Evolutionary conservation across 164 flowering plant species (phyloP).

Genomic region (Pachysandra terminalis): DNA sequence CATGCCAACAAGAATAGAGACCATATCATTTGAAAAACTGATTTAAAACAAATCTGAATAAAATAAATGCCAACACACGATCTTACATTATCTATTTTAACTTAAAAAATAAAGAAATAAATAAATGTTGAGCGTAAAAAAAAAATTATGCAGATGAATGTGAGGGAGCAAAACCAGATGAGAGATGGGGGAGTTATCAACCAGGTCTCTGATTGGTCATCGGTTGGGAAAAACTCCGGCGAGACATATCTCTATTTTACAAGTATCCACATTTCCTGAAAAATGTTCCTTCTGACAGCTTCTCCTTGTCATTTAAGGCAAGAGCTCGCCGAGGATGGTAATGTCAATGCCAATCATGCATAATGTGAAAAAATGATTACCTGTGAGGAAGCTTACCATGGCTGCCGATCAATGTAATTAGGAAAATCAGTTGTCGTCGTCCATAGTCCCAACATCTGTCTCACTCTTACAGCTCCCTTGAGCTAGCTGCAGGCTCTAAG

Average conservation of each 20-base stretch:
- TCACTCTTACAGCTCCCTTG: slow-evolving; percentile 84
- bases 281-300: slow-evolving; percentile 22
- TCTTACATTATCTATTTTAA: too few relatives aligned
- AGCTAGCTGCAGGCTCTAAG: slow-evolving; percentile 83
- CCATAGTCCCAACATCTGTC: slow-evolving; percentile 85
- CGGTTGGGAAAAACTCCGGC: slow-evolving; percentile 4
- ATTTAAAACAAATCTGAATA: too few relatives aligned
- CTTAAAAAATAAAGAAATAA: too few relatives aligned
- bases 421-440: slow-evolving; percentile 75
- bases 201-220: too few relatives aligned
- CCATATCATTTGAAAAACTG: too few relatives aligned
- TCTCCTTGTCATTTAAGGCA: slow-evolving; percentile 12
- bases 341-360: slow-evolving; percentile 17
- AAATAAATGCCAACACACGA: too few relatives aligned
- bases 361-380: slow-evolving; percentile 17
- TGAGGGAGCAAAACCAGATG: slow-evolving; percentile 9
- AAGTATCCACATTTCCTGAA: slow-evolving; percentile 1
- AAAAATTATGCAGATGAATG: slow-evolving; percentile 28
- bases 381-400: too few relatives aligned
- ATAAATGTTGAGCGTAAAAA: too few relatives aligned
- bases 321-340: background rate
- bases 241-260: background rate
- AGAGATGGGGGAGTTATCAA: slow-evolving; percentile 11
- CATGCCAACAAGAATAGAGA: too few relatives aligned
- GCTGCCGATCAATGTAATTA: slow-evolving; percentile 19